Evolutionary conservation across 2,329 filamentous ascomycete genomes (phyloP).

Genomic region (Talaromyces sp.): DNA sequence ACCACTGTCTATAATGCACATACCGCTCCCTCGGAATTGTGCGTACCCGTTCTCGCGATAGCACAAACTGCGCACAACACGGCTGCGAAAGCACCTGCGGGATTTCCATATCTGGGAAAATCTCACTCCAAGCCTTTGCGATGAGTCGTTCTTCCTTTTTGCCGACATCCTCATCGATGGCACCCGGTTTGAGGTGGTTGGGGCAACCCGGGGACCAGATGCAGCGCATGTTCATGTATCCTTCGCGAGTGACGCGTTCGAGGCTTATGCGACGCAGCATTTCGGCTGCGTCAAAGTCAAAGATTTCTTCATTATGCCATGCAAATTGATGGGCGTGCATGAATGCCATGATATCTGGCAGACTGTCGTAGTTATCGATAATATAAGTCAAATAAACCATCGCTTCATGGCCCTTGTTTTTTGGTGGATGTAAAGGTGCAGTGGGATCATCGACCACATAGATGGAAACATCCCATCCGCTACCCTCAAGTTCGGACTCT

Average conservation of each 20-base stretch:
- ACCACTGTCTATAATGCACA: conserved; percentile 59
- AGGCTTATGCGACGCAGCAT: conserved; percentile 52
- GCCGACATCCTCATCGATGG: conserved; percentile 35
- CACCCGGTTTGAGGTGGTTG: conserved; percentile 53
- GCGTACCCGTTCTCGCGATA: conserved; percentile 56
- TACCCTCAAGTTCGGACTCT: conserved; percentile 51
- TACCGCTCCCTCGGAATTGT: conserved; percentile 53
- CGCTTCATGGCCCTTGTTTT: conserved; percentile 61
- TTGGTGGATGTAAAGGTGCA: conserved; percentile 50
- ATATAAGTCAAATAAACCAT: conserved; percentile 63
- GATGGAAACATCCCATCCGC: conserved; percentile 44
- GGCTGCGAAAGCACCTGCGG: conserved; percentile 56
- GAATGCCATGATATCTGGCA: conserved; percentile 59
- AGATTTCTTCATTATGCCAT: conserved; percentile 60
- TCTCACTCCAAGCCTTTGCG: conserved; percentile 46
- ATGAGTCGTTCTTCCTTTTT: conserved; percentile 50
- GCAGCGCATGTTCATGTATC: conserved; percentile 61
- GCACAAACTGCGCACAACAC: conserved; percentile 63
- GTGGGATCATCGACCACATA: conserved; percentile 54
- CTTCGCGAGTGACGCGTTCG: conserved; percentile 50
- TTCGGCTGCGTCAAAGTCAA: conserved; percentile 49
- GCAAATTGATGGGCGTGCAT: conserved; percentile 56
- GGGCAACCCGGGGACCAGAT: conserved; percentile 58
- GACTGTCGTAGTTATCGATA: conserved; percentile 59
- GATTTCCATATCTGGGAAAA: conserved; percentile 45